Conservation (phyloP, 164 flowering plant genomes). For the Vitis riparia region DNA sequence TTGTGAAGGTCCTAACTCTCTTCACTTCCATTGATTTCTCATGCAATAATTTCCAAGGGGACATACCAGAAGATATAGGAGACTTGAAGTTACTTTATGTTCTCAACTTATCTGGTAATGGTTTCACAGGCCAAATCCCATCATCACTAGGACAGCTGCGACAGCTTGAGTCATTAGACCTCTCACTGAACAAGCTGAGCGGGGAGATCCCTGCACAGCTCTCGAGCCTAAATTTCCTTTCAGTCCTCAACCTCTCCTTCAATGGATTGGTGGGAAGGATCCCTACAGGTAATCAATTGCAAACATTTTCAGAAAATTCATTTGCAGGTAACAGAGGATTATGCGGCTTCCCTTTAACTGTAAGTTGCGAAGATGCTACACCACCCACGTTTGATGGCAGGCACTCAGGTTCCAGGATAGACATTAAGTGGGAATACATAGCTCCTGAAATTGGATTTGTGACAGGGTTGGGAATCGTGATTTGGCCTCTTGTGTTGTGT, state of each 20-base stretch:
- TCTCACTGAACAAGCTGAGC: slow-evolving; percentile 27
- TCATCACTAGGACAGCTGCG: no score
- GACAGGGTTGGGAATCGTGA: no score
- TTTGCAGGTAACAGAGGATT: slow-evolving; percentile 32
- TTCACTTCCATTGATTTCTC: no score
- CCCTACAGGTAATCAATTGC: slow-evolving; percentile 32
- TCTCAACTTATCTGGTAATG: slow-evolving; percentile 3
- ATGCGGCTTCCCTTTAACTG: slow-evolving; percentile 30
- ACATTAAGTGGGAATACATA: no score
- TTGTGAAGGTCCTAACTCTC: no score
- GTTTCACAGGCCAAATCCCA: no score
- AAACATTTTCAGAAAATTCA: slow-evolving; percentile 21
- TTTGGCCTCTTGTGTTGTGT: no score
- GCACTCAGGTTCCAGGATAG: not conserved
- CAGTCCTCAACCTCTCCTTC: no score
- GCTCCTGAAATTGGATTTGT: no score
- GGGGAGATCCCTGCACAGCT: slow-evolving; percentile 35
- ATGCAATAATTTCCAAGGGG: not conserved
- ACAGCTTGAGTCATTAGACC: not conserved
- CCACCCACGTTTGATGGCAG: not conserved
- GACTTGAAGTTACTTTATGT: not conserved
- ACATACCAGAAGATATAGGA: slow-evolving; percentile 1
- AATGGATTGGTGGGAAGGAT: slow-evolving; percentile 32
- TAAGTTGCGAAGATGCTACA: slow-evolving; percentile 12
- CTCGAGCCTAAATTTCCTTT: not conserved